Base-by-base conservation (phyloP, 345 rosid species). In the Rubroshorea leprosula region DNA sequence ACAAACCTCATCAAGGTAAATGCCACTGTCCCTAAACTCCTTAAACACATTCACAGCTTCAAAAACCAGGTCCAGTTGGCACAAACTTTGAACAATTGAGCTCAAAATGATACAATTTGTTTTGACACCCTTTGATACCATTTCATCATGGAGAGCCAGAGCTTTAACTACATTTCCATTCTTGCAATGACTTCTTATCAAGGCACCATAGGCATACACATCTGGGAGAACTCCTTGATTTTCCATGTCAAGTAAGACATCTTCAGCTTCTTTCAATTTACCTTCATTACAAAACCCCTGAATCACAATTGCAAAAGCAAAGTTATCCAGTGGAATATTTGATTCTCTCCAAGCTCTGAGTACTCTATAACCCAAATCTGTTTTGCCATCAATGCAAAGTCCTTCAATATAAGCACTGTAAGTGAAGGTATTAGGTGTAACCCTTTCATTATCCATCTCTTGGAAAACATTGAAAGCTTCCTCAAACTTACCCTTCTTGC, bases 391-490 rank as follows among this genome's bases (percentile, higher is more conserved):
- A 51, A 47, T 41, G 65, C 95, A 83, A 54, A 88, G 84, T 31
- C 90, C 95, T 75, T 82, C 81, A 5, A 88, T 78, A 53, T 63
- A 84, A 35, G 86, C 72, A 3, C 65, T 59, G 67, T 74, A 82
- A 54, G 79, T 76, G 78, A 74, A 83, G 49, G 68, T 61, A 51
- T 51, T 74, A 9, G 82, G 54, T 23, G 54, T 64, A 10, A 82
- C 67, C 25, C 79, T 72, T 29, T 62, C 69, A 72, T 68, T 73
- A 22, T 70, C 80, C 84, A 84, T 72, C 55, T 76, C 75, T 2
- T 2, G 21, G 22, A 91, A 71, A 63, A 83, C 71, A 22, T 57
- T 44, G 1, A 39, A 19, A 0, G 83, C 92, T 55, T 76, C 74
- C 46, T 72, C 80, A 47, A 79, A 66, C 67, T 69, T 67, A 22